Evolutionary conservation across 495 filamentous ascomycete species (phyloP), one percentile per base, ranked within the genome.

Genomic region (Saxophila tyrrhenica): DNA sequence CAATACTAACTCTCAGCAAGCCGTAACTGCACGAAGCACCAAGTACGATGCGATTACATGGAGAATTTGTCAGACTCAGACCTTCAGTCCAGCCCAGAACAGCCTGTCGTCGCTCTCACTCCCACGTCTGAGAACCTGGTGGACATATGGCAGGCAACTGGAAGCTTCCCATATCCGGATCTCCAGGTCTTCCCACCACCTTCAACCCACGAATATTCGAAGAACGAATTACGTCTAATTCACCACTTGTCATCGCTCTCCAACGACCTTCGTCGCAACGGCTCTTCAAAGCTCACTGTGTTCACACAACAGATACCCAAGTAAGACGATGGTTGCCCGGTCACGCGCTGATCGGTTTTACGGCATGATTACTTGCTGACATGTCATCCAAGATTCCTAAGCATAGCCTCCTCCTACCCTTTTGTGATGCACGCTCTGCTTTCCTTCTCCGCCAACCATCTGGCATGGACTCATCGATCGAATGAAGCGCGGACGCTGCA

Each of bases 1-100:
- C n/a, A n/a, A n/a, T n/a, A 29, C 47, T 67, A 48, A 63, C 49
- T 35, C 46, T 10, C 13, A 15, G 11, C 25, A 62, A 97, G 91
- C 72, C 87, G 87, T 57, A 97, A 97, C 70, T 98, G 92, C 71
- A 95, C 91, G 51, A 97, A 97, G 68, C 92, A 98, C 69, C 94
- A 95, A 73, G 91, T 94, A 62, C 83, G 89, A 65, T 98, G 92
- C 70, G 91, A 94, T 62, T 98, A 97, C 70, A 91, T 94, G 78
- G 89, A 96, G 64, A 78, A 79, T 54, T 66, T 73, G 25, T 72
- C 78, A 22, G 75, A 81, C 59, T 80, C 83, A 50, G 83, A 86
- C 52, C 72, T 82, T 55, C 75, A 82, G 25, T 69, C 73, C 24
- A 78, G 79, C 58, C 82, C 84, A 48, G 81, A 85, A 64, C 81